phyloP scores from a whole-genome alignment of 139 green algal genomes.

The Dunaliella sp. region DNA sequence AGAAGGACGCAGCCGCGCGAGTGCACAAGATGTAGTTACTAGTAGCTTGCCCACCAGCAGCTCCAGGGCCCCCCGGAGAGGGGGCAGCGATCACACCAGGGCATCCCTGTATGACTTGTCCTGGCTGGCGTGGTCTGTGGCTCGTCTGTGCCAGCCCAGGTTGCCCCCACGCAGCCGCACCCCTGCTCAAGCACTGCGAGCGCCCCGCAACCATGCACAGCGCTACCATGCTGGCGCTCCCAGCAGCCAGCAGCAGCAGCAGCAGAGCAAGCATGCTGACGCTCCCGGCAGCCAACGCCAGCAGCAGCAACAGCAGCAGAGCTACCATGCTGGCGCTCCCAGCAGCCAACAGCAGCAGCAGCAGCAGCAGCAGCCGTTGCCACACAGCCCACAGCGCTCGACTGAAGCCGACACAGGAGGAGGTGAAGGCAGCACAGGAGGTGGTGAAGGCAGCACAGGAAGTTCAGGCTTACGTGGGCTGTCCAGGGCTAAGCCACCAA shows the following conservation, averaged over 20 bases:
- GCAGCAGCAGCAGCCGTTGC: background rate
- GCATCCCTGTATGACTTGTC: background rate
- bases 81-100: background rate
- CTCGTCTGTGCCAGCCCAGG: background rate
- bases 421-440: too few species aligned
- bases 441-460: too few species aligned
- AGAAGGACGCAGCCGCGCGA: background rate
- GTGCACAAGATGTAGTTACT: background rate
- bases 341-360: background rate
- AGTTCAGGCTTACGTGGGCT: too few species aligned
- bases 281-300: background rate
- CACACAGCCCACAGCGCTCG: background rate
- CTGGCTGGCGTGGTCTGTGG: background rate
- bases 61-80: background rate
- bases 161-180: background rate
- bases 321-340: background rate
- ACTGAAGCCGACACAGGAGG: too few species aligned
- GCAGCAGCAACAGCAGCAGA: background rate
- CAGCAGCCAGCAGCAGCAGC: background rate
- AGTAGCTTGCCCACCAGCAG: background rate
- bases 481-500: too few species aligned
- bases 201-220: background rate
- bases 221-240: background rate
- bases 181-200: background rate
- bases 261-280: background rate